phyloP scores from a whole-genome alignment of 495 filamentous ascomycete genomes.

The Astrothelium macrocarpum region DNA sequence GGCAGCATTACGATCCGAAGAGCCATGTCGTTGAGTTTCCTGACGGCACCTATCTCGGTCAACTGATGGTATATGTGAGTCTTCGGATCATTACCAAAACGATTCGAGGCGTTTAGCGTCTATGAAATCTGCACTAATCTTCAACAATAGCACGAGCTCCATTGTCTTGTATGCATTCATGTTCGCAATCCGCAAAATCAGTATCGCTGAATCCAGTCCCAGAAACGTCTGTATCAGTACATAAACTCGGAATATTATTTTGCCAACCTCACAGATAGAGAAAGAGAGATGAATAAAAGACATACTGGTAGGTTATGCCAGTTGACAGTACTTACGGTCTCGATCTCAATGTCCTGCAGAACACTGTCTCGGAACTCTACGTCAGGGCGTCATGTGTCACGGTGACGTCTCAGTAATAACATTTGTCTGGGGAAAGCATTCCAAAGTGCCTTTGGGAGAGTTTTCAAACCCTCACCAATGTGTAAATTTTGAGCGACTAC shows the following conservation, averaged over 20 bases:
- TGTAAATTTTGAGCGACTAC: slow-evolving; percentile 2
- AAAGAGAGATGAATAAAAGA: slow-evolving; percentile 7
- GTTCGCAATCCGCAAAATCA: neutral
- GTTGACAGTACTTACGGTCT: neutral
- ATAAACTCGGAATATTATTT: slow-evolving; percentile 4
- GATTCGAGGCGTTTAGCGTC: neutral
- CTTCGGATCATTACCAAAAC: neutral
- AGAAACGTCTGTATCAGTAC: slow-evolving; percentile 5
- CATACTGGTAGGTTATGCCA: neutral
- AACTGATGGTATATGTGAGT: slow-evolving; percentile 4
- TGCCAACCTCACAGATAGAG: slow-evolving; percentile 6
- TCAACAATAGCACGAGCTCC: neutral
- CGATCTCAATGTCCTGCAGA: neutral
- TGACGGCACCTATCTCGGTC: slow-evolving; percentile 1
- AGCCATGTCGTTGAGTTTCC: slow-evolving; percentile 4
- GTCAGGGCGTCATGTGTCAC: slow-evolving; percentile 3
- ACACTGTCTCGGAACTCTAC: slow-evolving; percentile 8
- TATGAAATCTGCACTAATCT: neutral
- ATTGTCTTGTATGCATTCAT: slow-evolving; percentile 2
- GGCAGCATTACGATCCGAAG: slow-evolving; percentile 3
- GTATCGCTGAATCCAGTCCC: neutral
- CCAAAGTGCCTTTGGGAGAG: slow-evolving; percentile 6
- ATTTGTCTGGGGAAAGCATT: slow-evolving; percentile 5
- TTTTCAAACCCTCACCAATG: slow-evolving; percentile 5
- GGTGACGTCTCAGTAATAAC: slow-evolving; percentile 4